Percentiles rank a stretch among this genome's conserved stretches.
Conservation (phyloP, 179 eudicot genomes). For the Corrigiola litoralis region DNA sequence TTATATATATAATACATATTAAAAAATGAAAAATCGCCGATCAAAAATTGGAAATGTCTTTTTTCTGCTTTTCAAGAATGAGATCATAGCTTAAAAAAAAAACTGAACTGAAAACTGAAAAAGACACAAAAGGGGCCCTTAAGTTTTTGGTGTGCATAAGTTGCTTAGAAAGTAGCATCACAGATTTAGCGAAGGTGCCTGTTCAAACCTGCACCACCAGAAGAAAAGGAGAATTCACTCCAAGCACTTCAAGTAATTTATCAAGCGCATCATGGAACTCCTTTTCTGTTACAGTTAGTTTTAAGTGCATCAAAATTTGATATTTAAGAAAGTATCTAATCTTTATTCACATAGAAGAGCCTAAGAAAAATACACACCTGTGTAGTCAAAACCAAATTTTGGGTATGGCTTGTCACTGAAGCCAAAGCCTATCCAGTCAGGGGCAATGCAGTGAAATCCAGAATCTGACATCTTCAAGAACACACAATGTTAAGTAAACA, state of each 20-base stretch:
- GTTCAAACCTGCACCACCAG: conserved; percentile 82
- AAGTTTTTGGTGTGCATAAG: background rate
- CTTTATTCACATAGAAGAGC: background rate
- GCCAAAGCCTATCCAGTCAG: conserved; percentile 99
- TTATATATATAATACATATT: no score
- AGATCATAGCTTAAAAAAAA: no score
- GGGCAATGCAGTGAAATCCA: conserved; percentile 96
- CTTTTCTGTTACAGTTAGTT: conserved; percentile 55
- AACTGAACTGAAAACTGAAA: no score
- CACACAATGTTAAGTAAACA: conserved; percentile 9
- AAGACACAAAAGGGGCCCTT: no score
- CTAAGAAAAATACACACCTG: conserved; percentile 43
- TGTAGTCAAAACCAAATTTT: conserved; percentile 89
- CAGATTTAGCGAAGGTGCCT: conserved; percentile 1
- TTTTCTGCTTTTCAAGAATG: no score
- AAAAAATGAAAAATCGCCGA: no score
- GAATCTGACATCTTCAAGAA: conserved; percentile 72
- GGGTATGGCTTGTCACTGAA: conserved; percentile 98
- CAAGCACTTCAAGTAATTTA: conserved; percentile 70
- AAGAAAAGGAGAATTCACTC: conserved; percentile 60
- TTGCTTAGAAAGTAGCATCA: conserved; percentile 4
- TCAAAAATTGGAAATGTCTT: no score
- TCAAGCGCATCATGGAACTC: conserved; percentile 89
- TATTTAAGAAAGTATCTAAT: background rate
- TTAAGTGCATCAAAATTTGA: conserved; percentile 14